Conservation (phyloP, 805 yeast genomes). For the Yarrowia porcina region DNA sequence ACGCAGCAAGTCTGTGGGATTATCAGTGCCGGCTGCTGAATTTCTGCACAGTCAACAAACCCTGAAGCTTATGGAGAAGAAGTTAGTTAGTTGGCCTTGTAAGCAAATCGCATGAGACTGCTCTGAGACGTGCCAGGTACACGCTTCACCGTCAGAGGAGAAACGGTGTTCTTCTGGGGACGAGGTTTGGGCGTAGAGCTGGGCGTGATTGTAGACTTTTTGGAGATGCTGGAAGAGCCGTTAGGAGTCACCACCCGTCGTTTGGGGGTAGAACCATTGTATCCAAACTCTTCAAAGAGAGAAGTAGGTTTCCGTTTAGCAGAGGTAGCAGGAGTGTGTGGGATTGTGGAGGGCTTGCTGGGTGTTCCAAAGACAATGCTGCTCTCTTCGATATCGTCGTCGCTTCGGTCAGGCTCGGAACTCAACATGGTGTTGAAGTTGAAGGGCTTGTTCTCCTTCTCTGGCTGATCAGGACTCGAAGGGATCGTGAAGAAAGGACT, state of each 20-base stretch:
- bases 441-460: neutral
- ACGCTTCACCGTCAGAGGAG: neutral
- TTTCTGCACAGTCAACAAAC: neutral
- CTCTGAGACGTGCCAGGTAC: conserved; percentile 5
- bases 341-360: neutral
- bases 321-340: neutral
- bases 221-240: neutral
- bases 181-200: neutral
- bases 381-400: conserved; percentile 17
- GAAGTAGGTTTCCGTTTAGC: neutral
- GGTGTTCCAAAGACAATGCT: conserved; percentile 7
- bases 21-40: neutral
- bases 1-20: neutral
- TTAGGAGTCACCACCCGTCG: neutral
- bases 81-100: neutral
- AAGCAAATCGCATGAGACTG: conserved; percentile 13
- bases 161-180: neutral
- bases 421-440: conserved; percentile 14
- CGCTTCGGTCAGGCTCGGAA: conserved; percentile 10
- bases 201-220: neutral
- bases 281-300: conserved; percentile 20
- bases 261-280: neutral
- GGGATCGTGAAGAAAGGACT: conserved; percentile 5
- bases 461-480: conserved; percentile 8
- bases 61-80: neutral